These are phyloP conservation scores for Suillus clintonianus DNA, from an alignment of 768 basidiomycete species.

Conservation along the genomic window DNA sequence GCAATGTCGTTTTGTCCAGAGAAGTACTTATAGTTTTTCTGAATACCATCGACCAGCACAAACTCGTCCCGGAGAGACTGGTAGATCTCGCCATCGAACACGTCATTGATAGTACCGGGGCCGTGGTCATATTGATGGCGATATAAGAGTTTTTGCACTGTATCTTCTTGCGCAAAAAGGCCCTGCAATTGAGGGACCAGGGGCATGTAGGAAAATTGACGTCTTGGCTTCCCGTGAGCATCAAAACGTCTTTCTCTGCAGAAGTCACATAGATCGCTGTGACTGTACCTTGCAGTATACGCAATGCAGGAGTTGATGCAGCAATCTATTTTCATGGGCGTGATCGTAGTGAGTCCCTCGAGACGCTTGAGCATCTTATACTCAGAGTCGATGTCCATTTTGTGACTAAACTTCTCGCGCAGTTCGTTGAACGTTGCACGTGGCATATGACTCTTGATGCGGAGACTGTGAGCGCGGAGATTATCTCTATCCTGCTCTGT, in stretches of 20 bases:
- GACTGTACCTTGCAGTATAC: neutral
- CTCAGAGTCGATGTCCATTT: neutral
- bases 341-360: neutral
- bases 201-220: conserved; percentile 39
- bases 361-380: neutral
- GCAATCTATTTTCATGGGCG: neutral
- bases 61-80: conserved; percentile 17
- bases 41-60: conserved; percentile 30
- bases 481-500: neutral
- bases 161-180: conserved; percentile 19
- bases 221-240: neutral
- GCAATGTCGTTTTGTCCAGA: conserved; percentile 41
- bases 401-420: neutral
- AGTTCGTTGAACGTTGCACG: neutral
- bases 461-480: neutral
- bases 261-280: conserved; percentile 1
- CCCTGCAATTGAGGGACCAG: conserved; percentile 38
- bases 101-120: neutral
- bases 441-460: neutral
- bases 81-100: conserved; percentile 40
- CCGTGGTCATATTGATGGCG: neutral
- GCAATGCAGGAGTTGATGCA: conserved; percentile 2
- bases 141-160: conserved; percentile 28
- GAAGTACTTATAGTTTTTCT: conserved; percentile 35
- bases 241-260: neutral